These are phyloP conservation scores for Pestalotiopsis fici DNA, from an alignment of 2,329 filamentous ascomycete species.

Conservation along the genomic window DNA sequence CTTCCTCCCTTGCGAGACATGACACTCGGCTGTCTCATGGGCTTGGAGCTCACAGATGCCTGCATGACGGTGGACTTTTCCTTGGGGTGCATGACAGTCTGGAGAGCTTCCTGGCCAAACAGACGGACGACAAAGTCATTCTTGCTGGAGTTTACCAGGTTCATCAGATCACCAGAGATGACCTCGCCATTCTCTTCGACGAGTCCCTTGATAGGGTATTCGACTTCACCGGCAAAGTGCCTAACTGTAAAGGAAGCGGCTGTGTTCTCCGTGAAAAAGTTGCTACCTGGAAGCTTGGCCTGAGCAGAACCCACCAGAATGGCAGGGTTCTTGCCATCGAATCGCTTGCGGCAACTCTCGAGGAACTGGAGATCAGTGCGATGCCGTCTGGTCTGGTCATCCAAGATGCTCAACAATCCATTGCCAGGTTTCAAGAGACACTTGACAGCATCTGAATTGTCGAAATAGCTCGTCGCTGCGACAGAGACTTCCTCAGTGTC, in stretches of 20 bases:
- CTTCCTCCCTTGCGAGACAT: conserved; percentile 72
- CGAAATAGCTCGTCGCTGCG: conserved; percentile 92
- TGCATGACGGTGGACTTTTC: conserved; percentile 92
- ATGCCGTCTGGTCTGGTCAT: conserved; percentile 91
- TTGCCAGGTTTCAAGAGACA: conserved; percentile 91
- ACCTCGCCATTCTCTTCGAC: conserved; percentile 96
- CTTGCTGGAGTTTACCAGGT: conserved; percentile 84
- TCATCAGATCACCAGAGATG: conserved; percentile 94
- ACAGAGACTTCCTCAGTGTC: conserved; percentile 93
- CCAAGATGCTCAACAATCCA: conserved; percentile 88
- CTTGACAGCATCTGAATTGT: conserved; percentile 93
- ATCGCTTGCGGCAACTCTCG: conserved; percentile 88
- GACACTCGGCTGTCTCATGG: conserved; percentile 88
- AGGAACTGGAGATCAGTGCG: conserved; percentile 87
- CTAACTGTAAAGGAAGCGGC: conserved; percentile 84
- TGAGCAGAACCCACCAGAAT: conserved; percentile 78
- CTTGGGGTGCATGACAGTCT: conserved; percentile 90
- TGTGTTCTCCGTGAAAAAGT: conserved; percentile 82
- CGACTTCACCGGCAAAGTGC: conserved; percentile 95
- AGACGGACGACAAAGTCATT: conserved; percentile 87
- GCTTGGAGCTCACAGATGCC: conserved; percentile 94
- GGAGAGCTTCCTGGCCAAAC: conserved; percentile 93
- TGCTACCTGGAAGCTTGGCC: conserved; percentile 80
- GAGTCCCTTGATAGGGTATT: conserved; percentile 84
- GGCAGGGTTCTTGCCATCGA: conserved; percentile 90